Base-by-base conservation (phyloP, 108 stramenopile genomes). In the Skeletonema grethae region DNA sequence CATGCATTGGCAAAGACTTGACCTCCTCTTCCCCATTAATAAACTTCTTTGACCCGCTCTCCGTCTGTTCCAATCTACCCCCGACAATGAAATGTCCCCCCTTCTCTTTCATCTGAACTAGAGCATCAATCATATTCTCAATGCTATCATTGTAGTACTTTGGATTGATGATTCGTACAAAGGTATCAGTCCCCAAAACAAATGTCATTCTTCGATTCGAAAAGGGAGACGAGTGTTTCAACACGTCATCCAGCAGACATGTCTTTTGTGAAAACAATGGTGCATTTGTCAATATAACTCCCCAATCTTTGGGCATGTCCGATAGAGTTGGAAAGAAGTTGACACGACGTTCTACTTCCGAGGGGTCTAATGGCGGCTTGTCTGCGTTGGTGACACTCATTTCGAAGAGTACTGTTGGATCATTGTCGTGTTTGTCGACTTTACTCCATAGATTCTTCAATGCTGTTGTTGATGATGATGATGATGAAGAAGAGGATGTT, bases 151-250 rank as follows among this genome's bases (percentile, higher is more conserved):
- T 77, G 75, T 96, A 97, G 62, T 97, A 97, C 58, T 95, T 95
- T n/a, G 93, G 88, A 62, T 96, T 73, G 39, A 97, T 66, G 24
- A 97, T 75, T 57, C 96, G 80, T n/a, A 89, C 75, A 69, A 95
- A 66, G 0, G 96, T 97, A 70, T 97, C 96, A 8, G 91, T 86
- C 3, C 96, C 96, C 48, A 97, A 81, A 0, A 92, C 88, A 81
- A 97, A 96, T 15, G 77, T 78, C 70, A 90, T 67, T 28, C 43
- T 74, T 25, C 84, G 72, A 31, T 63, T 16, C 7, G 53, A 30
- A 38, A 7, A 30, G 1, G 13, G 15, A 20, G 32, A 64, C 57
- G 43, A 43, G 15, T 10, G 0, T 28, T 28, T 43, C 4, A 15
- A 43, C 60, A 86, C 43, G 61, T 70, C 39, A 45, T 83, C 67